Percentiles rank a stretch among this genome's conserved stretches.
phyloP scores from a whole-genome alignment of 2,329 filamentous ascomycete genomes.

The Fulvia fulva region DNA sequence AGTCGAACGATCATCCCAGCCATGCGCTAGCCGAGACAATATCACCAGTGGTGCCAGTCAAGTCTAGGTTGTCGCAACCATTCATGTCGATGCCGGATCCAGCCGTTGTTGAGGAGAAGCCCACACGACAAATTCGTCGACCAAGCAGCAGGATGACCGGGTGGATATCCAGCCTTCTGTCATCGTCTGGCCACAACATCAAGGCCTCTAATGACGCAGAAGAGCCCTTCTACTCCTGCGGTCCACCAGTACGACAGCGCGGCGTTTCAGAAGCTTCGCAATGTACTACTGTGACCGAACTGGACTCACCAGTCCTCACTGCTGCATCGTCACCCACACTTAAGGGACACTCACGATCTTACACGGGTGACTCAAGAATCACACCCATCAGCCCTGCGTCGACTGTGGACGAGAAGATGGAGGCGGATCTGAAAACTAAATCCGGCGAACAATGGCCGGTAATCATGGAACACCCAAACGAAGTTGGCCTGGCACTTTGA shows the following conservation, averaged over 20 bases:
- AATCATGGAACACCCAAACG: constrained; percentile 9
- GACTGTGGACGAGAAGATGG: constrained; percentile 6
- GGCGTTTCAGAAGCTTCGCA: constrained; percentile 20
- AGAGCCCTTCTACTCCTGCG: constrained; percentile 24
- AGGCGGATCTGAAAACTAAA: neutral
- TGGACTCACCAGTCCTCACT: constrained; percentile 22
- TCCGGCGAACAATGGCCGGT: constrained; percentile 1
- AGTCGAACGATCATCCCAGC: neutral
- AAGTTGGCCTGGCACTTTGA: constrained; percentile 21
- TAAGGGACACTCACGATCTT: constrained; percentile 26
- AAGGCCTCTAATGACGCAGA: neutral
- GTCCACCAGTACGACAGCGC: constrained; percentile 10
- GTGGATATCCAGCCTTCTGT: constrained; percentile 28
- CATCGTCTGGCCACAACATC: constrained; percentile 10
- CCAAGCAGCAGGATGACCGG: constrained; percentile 24
- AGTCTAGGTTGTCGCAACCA: constrained; percentile 20
- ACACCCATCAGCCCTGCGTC: constrained; percentile 15
- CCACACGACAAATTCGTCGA: neutral
- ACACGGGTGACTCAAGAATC: constrained; percentile 19
- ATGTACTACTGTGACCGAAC: constrained; percentile 21
- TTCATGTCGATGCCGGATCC: constrained; percentile 22
- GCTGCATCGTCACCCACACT: constrained; percentile 22
- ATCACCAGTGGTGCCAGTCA: constrained; percentile 14
- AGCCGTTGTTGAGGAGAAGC: constrained; percentile 2
- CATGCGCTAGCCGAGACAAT: constrained; percentile 1